Base-by-base conservation (phyloP, 805 yeast species). In the Cyberlindnera suaveolens region DNA sequence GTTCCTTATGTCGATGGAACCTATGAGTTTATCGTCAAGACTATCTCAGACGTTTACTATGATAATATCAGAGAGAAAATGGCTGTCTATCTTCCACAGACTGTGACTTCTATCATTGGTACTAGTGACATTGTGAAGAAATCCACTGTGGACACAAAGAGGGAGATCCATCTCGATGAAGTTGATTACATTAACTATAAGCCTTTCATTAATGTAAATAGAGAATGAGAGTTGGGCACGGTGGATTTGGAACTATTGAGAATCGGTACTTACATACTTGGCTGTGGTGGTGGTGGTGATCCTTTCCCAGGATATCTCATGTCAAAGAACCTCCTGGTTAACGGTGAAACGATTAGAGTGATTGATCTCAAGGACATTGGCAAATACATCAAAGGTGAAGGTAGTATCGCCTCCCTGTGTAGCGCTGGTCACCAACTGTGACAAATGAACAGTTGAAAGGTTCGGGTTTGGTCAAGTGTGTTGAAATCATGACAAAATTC, bases 211-310 rank as follows among this genome's bases (percentile, higher is more conserved):
- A 50, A 45, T 19, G 36, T 35, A 1, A 27, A 43, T 29, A 44
- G 41, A 45, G 40, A 74, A 63, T 53, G 56, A 56, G 32, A 40
- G n/a, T 32, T 53, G 3, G 37, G 46, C 19, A 47, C 44, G 45
- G 56, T 54, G 3, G 77, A 72, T 53, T 47, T 60, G 38, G 75
- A 71, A 31, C 63, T 63, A 44, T 46, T 72, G 11, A 52, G 66
- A 30, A 63, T 69, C 39, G 78, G 77, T n/a, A 56, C 68, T 20
- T 72, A 72, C 48, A 69, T 72, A 41, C 61, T 73, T 5, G 78
- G 77, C 7, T 68, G 73, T 54, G 78, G 77, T 3, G 78, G 78
- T 13, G 78, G 78, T 27, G 77, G 78, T 33, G 64, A 64, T 40
- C 77, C 78, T 18, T 69, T 71, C 52, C 34, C 57, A 72, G 5